These are phyloP conservation scores for Pleurotus ostreatus DNA, from an alignment of 768 basidiomycete species.

Conservation along the genomic window DNA sequence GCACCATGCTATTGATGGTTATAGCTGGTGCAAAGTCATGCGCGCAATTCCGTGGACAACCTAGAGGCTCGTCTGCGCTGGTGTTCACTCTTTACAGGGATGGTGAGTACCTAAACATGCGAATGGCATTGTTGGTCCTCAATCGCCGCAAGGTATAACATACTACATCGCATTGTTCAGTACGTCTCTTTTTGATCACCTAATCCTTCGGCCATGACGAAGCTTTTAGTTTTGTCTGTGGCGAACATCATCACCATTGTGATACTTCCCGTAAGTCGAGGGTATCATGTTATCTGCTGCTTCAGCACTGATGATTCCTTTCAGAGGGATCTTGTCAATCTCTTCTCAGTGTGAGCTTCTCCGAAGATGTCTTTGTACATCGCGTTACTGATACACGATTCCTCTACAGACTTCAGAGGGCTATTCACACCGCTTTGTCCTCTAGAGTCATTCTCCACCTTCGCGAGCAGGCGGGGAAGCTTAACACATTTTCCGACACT, in stretches of 20 bases:
- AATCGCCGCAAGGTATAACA: background rate
- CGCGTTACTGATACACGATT: background rate
- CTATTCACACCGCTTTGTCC: background rate
- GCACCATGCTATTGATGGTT: background rate
- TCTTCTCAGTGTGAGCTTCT: background rate
- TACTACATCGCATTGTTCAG: background rate
- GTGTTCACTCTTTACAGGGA: background rate
- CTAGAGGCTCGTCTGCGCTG: background rate
- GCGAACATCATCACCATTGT: background rate
- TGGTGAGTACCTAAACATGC: background rate
- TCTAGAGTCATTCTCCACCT: conserved; percentile 8
- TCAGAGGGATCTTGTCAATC: background rate
- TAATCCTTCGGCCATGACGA: no score
- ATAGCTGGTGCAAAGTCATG: background rate
- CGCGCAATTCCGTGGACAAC: background rate
- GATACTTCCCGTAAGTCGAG: background rate
- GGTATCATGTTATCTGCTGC: background rate
- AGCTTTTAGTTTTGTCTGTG: background rate
- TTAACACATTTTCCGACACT: background rate
- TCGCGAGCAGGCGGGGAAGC: conserved; percentile 17
- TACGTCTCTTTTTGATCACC: background rate
- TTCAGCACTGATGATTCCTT: background rate
- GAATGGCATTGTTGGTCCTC: background rate
- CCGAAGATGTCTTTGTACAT: background rate
- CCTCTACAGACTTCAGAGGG: background rate